phyloP scores from a whole-genome alignment of 129 eudicot species.

The Artemisia tridentata region DNA sequence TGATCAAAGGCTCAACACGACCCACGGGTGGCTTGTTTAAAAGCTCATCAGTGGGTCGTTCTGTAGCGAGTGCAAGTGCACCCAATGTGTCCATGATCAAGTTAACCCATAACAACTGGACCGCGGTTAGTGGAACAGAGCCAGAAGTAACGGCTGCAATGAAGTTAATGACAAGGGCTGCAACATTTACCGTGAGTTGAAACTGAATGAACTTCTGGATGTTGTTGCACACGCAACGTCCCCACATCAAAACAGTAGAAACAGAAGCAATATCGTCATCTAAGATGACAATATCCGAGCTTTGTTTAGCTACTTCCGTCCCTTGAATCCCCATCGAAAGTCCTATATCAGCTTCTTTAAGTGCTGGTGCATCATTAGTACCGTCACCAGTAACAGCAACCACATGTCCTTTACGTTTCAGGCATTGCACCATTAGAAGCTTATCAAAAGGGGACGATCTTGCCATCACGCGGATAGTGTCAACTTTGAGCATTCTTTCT shows the following conservation, averaged over 20 bases:
- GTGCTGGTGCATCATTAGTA: constrained; percentile 89
- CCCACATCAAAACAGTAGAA: constrained; percentile 76
- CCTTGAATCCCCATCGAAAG: constrained; percentile 97
- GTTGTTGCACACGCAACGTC: constrained; percentile 78
- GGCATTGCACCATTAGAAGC: constrained; percentile 79
- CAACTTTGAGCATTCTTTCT: constrained; percentile 54
- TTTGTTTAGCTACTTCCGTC: constrained; percentile 81
- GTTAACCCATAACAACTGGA: constrained; percentile 82
- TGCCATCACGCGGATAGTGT: constrained; percentile 75
- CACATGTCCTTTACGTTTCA: constrained; percentile 77
- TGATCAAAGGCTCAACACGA: constrained; percentile 70
- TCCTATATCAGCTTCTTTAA: constrained; percentile 87
- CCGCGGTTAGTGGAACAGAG: constrained; percentile 72
- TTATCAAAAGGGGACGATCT: constrained; percentile 86
- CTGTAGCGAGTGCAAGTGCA: constrained; percentile 86
- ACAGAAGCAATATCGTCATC: constrained; percentile 79
- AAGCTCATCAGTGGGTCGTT: constrained; percentile 66
- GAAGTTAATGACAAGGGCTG: constrained; percentile 81
- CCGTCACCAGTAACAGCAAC: constrained; percentile 94
- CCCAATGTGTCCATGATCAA: constrained; percentile 92
- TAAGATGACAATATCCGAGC: constrained; percentile 82
- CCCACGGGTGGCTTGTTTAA: constrained; percentile 79
- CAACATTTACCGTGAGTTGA: constrained; percentile 82
- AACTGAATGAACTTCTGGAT: constrained; percentile 85
- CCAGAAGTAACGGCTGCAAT: constrained; percentile 82